A percentile compares a stretch with the other conserved stretches of the same genome.
phyloP scores from a whole-genome alignment of 2,329 filamentous ascomycete genomes.

The Colletotrichum magnum region DNA sequence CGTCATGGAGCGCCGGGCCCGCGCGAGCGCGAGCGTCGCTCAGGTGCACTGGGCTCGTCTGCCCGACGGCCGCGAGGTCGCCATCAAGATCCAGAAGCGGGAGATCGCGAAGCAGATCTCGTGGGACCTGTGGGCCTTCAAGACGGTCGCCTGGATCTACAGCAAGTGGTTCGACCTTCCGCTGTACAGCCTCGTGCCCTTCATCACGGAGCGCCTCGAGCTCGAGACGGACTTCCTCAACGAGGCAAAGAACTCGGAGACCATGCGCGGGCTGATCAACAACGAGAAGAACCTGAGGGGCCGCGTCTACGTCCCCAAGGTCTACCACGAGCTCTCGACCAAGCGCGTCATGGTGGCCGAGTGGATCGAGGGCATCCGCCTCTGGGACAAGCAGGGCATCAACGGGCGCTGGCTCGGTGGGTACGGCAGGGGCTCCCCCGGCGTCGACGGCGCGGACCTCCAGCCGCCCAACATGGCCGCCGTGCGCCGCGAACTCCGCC shows the following conservation, averaged over 20 bases:
- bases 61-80: constrained; percentile 89
- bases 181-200: constrained; percentile 90
- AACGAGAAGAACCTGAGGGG: constrained; percentile 82
- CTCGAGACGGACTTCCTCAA: constrained; percentile 96
- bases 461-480: constrained; percentile 61
- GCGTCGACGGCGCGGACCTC: constrained; percentile 78
- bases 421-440: constrained; percentile 81
- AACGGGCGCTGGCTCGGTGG: constrained; percentile 84
- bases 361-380: constrained; percentile 94
- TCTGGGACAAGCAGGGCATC: constrained; percentile 93
- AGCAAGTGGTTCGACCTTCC: constrained; percentile 94
- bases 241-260: constrained; percentile 89
- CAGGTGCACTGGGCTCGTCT: constrained; percentile 96
- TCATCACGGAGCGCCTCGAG: constrained; percentile 91
- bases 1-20: constrained; percentile 71
- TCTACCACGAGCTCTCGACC: constrained; percentile 86
- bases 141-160: constrained; percentile 87
- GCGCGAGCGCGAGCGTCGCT: constrained; percentile 90
- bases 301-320: constrained; percentile 88
- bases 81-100: constrained; percentile 95
- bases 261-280: constrained; percentile 83
- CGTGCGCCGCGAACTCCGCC: constrained; percentile 61
- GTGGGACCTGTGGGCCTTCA: constrained; percentile 97
- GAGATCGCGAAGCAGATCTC: constrained; percentile 92
- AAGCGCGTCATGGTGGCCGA: constrained; percentile 92